These are phyloP conservation scores for Fragilariopsis cylindrus DNA, from an alignment of 108 stramenopile genomes.

Conservation along the genomic window DNA sequence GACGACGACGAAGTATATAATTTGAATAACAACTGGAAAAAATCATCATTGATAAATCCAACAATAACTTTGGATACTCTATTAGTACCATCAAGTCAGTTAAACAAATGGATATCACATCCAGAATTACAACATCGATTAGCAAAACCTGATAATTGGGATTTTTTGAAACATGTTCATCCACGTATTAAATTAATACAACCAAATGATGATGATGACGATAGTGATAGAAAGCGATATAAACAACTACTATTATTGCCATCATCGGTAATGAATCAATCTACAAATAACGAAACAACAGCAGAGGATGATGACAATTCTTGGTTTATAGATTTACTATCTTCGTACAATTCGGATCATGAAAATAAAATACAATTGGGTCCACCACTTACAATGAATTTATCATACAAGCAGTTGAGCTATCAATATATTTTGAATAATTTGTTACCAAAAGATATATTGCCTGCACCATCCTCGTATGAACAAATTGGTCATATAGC, in stretches of 20 bases:
- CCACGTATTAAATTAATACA: conserved; percentile 67
- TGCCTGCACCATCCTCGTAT: conserved; percentile 82
- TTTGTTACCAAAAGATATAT: conserved; percentile 54
- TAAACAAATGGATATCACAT: conserved; percentile 28
- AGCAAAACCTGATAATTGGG: conserved; percentile 41
- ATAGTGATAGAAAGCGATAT: neutral
- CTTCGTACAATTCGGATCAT: no score
- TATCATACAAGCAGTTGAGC: conserved; percentile 61
- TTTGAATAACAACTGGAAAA: conserved; percentile 28
- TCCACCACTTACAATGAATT: conserved; percentile 31
- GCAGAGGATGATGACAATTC: neutral
- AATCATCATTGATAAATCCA: conserved; percentile 43
- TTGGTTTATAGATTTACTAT: neutral
- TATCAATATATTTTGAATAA: conserved; percentile 60
- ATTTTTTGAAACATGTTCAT: conserved; percentile 57
- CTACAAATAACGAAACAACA: conserved; percentile 5
- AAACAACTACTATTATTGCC: conserved; percentile 27
- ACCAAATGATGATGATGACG: conserved; percentile 2
- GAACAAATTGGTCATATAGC: conserved; percentile 96
- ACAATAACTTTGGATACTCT: conserved; percentile 35
- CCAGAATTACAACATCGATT: conserved; percentile 44
- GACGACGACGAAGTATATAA: no score
- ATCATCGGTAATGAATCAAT: conserved; percentile 8
- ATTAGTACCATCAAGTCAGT: conserved; percentile 27
- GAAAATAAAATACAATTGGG: neutral